Base-by-base conservation (phyloP, 768 basidiomycete genomes). In the Pilatotrama ljubarskyi region DNA sequence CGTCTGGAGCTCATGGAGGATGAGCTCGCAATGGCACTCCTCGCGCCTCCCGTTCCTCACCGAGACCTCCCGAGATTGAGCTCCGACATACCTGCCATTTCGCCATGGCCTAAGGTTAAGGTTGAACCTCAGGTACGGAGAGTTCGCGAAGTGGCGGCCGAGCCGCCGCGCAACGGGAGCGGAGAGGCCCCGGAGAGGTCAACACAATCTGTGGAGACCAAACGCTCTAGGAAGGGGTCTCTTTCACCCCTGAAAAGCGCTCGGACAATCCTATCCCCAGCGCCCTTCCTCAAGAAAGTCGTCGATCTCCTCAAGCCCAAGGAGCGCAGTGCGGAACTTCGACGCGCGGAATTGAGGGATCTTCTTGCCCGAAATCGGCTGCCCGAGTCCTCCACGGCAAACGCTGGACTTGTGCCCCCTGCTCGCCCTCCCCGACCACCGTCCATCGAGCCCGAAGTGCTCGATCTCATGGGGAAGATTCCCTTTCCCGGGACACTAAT, bases 391-490 rank as follows among this genome's bases (percentile, higher is more conserved):
- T 24, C 37, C 1, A 25, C 26, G 5, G 24, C 18, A 20, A 11
- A 24, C n/a, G 37, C 9, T 9, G 29, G 29, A 10, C 46, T 25
- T 38, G 7, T 17, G 25, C 37, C 38, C 2, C 55, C 47, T 5
- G 18, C 47, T 11, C 55, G 47, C 3, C 55, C 55, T 32, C 55
- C 55, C 7, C 55, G 55, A 1, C 55, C 55, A 0, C 17, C 55
- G 10, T 32, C 46, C 4, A 49, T 57, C 20, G 47, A 49, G 3
- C 13, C 29, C 6, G 55, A 57, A 15, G 38, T 57, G 25, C 18
- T 57, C 14, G 55, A 57, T 11, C n/a, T 26, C 15, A 42, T 50
- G 47, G 17, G 26, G 1, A 9, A 14, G 8, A 32, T 20, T 26
- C 38, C 55, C 2, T 49, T 38, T n/a, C 38, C 40, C 3, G 47